Evolutionary conservation across 768 basidiomycete genomes (phyloP).

Genomic region (Rhizopogon vesiculosus): DNA sequence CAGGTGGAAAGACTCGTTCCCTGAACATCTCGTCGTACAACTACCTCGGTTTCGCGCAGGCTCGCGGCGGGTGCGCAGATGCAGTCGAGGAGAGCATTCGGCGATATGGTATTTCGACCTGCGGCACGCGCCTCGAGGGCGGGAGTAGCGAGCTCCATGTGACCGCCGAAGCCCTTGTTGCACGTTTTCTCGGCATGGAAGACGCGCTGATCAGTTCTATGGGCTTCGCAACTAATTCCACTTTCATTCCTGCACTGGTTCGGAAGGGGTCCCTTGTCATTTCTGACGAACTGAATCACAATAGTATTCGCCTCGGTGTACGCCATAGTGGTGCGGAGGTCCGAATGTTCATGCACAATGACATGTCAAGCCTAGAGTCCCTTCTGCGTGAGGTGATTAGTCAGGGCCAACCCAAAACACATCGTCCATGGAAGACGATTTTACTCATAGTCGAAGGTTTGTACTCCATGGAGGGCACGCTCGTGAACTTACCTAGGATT

Average conservation of each 20-base stretch:
- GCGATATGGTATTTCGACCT: slow-evolving; percentile 76
- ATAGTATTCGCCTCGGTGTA: slow-evolving; percentile 90
- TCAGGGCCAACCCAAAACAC: slow-evolving; percentile 96
- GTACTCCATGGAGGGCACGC: slow-evolving; percentile 96
- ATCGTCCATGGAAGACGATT: slow-evolving; percentile 99
- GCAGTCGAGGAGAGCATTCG: slow-evolving; percentile 82
- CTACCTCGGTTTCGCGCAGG: slow-evolving; percentile 97
- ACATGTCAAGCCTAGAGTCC: slow-evolving; percentile 78
- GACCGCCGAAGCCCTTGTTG: slow-evolving; percentile 80
- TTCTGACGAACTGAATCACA: slow-evolving; percentile 96
- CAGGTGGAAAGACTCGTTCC: slow-evolving; percentile 78
- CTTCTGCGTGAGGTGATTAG: slow-evolving; percentile 88
- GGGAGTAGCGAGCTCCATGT: slow-evolving; percentile 88
- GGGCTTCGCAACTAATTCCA: slow-evolving; percentile 95
- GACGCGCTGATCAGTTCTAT: slow-evolving; percentile 88
- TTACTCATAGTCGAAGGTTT: slow-evolving; percentile 91
- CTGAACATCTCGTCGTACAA: slow-evolving; percentile 99
- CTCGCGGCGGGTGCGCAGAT: slow-evolving; percentile 89
- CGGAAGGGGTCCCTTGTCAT: slow-evolving; percentile 91
- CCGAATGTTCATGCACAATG: slow-evolving; percentile 95
- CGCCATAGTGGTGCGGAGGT: slow-evolving; percentile 85
- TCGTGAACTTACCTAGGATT: slow-evolving; percentile 79
- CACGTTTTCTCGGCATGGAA: slow-evolving; percentile 86
- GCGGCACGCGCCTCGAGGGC: slow-evolving; percentile 75
- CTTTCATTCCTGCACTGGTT: slow-evolving; percentile 87